Percentiles rank a stretch among this genome's conserved stretches.
Conservation (phyloP, 1,139 yeast genomes). For the Candida sp. region DNA sequence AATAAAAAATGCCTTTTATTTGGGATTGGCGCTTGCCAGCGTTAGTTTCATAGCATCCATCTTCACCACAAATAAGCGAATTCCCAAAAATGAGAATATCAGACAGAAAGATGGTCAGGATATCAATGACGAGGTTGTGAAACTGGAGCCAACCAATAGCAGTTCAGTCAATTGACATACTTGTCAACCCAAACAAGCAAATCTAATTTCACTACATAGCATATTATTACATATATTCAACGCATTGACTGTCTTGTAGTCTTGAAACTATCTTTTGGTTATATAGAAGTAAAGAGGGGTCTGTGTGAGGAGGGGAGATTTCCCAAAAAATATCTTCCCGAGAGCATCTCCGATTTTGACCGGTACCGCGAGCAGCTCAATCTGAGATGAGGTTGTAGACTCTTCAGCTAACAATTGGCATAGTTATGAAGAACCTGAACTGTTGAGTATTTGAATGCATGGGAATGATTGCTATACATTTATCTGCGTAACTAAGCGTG, state of each 20-base stretch:
- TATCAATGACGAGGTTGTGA: conserved; percentile 6
- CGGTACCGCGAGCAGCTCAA: not conserved
- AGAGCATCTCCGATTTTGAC: not conserved
- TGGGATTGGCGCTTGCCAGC: conserved; percentile 31
- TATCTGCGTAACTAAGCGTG: too few species aligned
- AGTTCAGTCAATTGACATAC: not conserved
- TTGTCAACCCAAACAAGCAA: too few species aligned
- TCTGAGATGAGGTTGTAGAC: not conserved
- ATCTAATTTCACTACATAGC: too few species aligned
- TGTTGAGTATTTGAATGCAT: too few species aligned
- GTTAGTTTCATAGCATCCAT: conserved; percentile 24
- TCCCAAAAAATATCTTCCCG: too few species aligned
- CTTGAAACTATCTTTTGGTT: too few species aligned
- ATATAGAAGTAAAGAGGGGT: too few species aligned
- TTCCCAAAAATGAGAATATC: conserved; percentile 34
- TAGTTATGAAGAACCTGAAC: too few species aligned
- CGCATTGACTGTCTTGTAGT: too few species aligned
- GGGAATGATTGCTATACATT: too few species aligned
- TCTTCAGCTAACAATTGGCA: too few species aligned
- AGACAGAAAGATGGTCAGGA: conserved; percentile 13
- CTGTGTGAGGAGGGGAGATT: not conserved
- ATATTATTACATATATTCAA: too few species aligned
- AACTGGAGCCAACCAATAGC: not conserved
- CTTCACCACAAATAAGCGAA: conserved; percentile 33
- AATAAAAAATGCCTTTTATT: conserved; percentile 38